Conservation (phyloP, 2,329 filamentous ascomycete species). For the Metarhizium humberi region DNA sequence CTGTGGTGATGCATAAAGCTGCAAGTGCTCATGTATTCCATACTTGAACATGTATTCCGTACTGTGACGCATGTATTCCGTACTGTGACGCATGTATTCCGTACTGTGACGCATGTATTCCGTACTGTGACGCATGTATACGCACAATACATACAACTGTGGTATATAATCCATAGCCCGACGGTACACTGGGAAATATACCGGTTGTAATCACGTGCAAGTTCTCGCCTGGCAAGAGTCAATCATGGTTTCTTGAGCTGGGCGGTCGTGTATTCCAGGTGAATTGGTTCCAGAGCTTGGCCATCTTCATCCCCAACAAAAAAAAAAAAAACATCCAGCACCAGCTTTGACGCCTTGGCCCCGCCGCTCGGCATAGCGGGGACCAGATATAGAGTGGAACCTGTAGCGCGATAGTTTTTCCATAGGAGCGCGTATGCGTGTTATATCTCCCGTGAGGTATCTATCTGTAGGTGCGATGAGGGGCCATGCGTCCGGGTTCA, state of each 20-base stretch:
- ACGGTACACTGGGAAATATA: too few species aligned
- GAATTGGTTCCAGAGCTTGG: neutral
- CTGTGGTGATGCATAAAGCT: too few species aligned
- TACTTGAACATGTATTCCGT: too few species aligned
- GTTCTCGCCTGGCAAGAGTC: neutral
- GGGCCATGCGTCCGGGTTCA: neutral
- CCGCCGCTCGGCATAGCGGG: neutral
- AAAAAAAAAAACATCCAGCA: neutral
- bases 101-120: too few species aligned
- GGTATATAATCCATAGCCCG: too few species aligned
- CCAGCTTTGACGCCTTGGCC: neutral
- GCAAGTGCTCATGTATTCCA: too few species aligned
- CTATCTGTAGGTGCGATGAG: neutral
- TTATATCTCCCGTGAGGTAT: neutral
- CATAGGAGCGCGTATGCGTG: too few species aligned
- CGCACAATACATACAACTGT: too few species aligned
- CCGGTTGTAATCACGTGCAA: too few species aligned
- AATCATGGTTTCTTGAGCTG: neutral
- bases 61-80: too few species aligned
- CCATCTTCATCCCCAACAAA: slow-evolving; percentile 3
- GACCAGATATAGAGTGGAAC: neutral
- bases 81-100: too few species aligned
- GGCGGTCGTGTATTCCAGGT: neutral
- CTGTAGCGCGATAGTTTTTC: neutral
- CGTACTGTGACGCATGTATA: too few species aligned